phyloP scores from a whole-genome alignment of 1,284 basidiomycete species.

The Xerocomus minutiporus region DNA sequence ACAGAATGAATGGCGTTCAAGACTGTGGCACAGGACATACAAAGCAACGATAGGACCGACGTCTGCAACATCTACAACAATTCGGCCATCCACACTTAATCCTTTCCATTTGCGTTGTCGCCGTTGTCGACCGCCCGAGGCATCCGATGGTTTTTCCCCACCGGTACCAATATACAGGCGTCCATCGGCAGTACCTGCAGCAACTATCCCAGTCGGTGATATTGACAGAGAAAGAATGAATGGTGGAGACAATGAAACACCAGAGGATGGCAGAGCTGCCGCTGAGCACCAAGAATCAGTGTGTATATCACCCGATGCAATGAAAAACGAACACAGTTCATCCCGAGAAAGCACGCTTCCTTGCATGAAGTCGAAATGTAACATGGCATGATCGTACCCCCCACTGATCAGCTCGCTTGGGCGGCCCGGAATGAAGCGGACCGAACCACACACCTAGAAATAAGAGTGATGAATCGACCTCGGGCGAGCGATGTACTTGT shows the following conservation, averaged over 20 bases:
- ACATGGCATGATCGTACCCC: constrained; percentile 65
- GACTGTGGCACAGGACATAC: constrained; percentile 38
- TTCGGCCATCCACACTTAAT: constrained; percentile 44
- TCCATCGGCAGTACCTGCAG: constrained; percentile 72
- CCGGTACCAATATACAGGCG: constrained; percentile 63
- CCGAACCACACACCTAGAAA: constrained; percentile 60
- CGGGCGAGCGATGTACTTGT: constrained; percentile 19
- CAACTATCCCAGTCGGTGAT: constrained; percentile 53
- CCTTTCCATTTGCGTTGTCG: constrained; percentile 70
- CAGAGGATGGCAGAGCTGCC: constrained; percentile 37
- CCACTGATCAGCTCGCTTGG: constrained; percentile 69
- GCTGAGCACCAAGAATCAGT: constrained; percentile 31
- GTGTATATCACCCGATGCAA: background rate
- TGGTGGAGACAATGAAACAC: constrained; percentile 62
- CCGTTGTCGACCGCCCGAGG: constrained; percentile 42
- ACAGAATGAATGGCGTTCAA: constrained; percentile 3
- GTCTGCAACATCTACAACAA: constrained; percentile 51
- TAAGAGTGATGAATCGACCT: constrained; percentile 6
- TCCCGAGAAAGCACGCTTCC: constrained; percentile 54
- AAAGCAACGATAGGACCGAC: constrained; percentile 61
- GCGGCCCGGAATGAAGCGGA: constrained; percentile 65
- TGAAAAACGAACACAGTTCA: constrained; percentile 49
- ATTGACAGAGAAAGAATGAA: constrained; percentile 63
- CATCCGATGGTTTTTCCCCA: constrained; percentile 48
- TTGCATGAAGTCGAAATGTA: constrained; percentile 63